Percentiles rank a stretch among this genome's conserved stretches.
These are phyloP conservation scores for Myxozyma geophila DNA, from an alignment of 805 yeast species.

Conservation along the genomic window DNA sequence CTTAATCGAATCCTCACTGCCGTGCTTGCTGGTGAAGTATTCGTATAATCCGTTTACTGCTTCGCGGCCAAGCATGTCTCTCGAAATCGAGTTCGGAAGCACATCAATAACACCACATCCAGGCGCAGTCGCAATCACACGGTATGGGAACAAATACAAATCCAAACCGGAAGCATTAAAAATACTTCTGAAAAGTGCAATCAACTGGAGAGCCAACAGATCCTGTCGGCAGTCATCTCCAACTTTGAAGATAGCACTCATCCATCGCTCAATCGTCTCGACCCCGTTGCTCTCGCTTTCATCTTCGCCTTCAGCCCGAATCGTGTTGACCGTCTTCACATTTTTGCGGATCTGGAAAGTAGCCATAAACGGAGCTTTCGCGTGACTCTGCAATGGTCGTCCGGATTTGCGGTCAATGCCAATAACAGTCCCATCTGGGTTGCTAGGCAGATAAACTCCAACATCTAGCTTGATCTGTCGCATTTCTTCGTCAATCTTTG, in stretches of 20 bases:
- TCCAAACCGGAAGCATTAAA: constrained; percentile 90
- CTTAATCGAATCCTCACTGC: constrained; percentile 88
- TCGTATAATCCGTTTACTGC: constrained; percentile 97
- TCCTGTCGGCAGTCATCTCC: constrained; percentile 99
- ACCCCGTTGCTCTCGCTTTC: constrained; percentile 29
- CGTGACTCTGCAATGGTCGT: constrained; percentile 94
- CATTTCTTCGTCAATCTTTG: constrained; percentile 95
- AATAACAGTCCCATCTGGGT: constrained; percentile 92
- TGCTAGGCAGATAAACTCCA: constrained; percentile 92
- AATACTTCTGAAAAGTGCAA: constrained; percentile 87
- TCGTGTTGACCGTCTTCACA: constrained; percentile 29
- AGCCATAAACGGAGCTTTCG: constrained; percentile 98
- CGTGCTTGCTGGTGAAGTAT: constrained; percentile 88
- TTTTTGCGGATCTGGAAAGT: constrained; percentile 74
- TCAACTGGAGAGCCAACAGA: constrained; percentile 87
- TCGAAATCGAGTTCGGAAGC: constrained; percentile 88
- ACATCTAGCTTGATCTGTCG: constrained; percentile 68
- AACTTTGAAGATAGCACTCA: constrained; percentile 96
- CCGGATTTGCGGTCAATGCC: constrained; percentile 94
- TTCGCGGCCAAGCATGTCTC: constrained; percentile 98
- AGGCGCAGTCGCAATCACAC: constrained; percentile 98
- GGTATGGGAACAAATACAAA: constrained; percentile 85
- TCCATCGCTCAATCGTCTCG: constrained; percentile 69
- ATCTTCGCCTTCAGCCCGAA: constrained; percentile 43
- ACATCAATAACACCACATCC: constrained; percentile 99